These are phyloP conservation scores for Chaetomium tenue DNA, from an alignment of 495 filamentous ascomycete genomes.

Conservation along the genomic window DNA sequence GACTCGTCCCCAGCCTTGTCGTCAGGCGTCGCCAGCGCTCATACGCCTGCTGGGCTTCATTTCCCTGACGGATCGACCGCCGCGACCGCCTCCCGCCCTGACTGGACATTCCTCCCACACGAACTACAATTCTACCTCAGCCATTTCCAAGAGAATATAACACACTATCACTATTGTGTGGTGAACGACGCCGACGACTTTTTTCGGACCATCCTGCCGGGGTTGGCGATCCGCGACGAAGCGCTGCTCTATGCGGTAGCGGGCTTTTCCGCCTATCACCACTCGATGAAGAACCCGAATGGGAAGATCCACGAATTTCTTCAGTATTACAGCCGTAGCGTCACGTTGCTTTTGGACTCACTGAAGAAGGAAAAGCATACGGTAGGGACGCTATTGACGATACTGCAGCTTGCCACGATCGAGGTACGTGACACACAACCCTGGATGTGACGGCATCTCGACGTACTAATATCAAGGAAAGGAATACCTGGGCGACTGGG, in stretches of 20 bases:
- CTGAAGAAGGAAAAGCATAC: slow-evolving; percentile 67
- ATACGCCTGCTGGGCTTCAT: slow-evolving; percentile 33
- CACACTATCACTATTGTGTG: slow-evolving; percentile 76
- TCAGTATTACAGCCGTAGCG: slow-evolving; percentile 84
- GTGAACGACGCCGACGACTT: slow-evolving; percentile 66
- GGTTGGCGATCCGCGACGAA: slow-evolving; percentile 72
- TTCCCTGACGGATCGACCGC: slow-evolving; percentile 32
- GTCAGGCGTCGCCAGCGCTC: slow-evolving; percentile 37
- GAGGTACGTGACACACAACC: slow-evolving; percentile 60
- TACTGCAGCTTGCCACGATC: slow-evolving; percentile 87
- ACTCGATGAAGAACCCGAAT: slow-evolving; percentile 63
- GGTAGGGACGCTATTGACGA: slow-evolving; percentile 77
- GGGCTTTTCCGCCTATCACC: slow-evolving; percentile 88
- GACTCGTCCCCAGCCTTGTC: slow-evolving; percentile 52
- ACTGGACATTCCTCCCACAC: slow-evolving; percentile 55
- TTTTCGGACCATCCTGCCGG: slow-evolving; percentile 66
- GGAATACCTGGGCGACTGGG: slow-evolving; percentile 95
- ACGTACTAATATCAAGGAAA: slow-evolving; percentile 47
- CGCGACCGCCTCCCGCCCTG: slow-evolving; percentile 27
- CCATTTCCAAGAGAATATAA: slow-evolving; percentile 73
- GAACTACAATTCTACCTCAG: slow-evolving; percentile 76
- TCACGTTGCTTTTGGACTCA: slow-evolving; percentile 69
- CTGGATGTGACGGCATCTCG: neutral
- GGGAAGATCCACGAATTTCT: slow-evolving; percentile 79
- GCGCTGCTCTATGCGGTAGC: slow-evolving; percentile 84